These are phyloP conservation scores for Flaveria sonorensis DNA, from an alignment of 129 eudicot genomes.

Conservation along the genomic window DNA sequence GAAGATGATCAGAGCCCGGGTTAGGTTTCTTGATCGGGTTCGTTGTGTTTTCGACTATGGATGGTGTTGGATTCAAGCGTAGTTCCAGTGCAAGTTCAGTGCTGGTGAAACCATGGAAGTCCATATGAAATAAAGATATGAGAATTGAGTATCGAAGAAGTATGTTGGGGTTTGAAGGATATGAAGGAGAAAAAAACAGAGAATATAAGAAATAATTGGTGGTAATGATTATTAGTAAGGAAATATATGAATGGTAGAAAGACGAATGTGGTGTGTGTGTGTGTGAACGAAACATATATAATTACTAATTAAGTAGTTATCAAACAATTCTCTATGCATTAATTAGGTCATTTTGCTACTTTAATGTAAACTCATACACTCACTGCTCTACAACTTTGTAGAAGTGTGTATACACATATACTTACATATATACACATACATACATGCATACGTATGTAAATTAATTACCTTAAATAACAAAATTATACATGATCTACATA, in stretches of 20 bases:
- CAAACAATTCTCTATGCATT: not conserved
- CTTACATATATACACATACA: too few relatives aligned
- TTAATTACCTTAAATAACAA: not conserved
- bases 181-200: conserved; percentile 28
- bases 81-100: conserved; percentile 66
- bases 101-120: conserved; percentile 48
- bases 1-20: not conserved
- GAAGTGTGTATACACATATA: too few relatives aligned
- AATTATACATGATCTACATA: not conserved
- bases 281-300: conserved; percentile 9
- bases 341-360: too few relatives aligned
- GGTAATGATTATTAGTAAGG: conserved; percentile 46
- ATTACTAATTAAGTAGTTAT: not conserved
- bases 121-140: conserved; percentile 42
- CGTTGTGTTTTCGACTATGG: conserved; percentile 19
- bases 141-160: conserved; percentile 7
- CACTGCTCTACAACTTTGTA: too few relatives aligned
- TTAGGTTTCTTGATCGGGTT: conserved; percentile 20
- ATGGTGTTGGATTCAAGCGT: conserved; percentile 43
- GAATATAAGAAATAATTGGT: conserved; percentile 26
- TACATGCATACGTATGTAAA: not conserved
- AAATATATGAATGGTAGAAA: conserved; percentile 48
- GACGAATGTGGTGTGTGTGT: conserved; percentile 40
- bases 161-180: conserved; percentile 15
- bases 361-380: too few relatives aligned